Conservation (phyloP, 176 grass and related monocot genomes). For the Alopecurus myosuroides region DNA sequence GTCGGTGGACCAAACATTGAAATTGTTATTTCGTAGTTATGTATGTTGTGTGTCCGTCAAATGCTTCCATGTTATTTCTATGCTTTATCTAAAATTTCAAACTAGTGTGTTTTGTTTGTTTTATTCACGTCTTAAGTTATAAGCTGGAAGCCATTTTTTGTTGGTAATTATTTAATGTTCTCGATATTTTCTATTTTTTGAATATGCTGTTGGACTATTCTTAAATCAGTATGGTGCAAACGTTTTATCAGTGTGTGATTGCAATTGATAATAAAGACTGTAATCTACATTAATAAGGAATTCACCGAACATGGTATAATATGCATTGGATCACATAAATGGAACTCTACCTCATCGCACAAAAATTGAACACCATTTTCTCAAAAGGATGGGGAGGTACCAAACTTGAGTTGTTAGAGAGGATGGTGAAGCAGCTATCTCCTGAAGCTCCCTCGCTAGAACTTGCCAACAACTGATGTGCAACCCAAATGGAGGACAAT, state of each 20-base stretch:
- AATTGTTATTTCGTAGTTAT: background rate
- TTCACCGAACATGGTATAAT: conserved; percentile 69
- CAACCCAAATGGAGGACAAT: conserved; percentile 72
- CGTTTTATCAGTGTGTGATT: background rate
- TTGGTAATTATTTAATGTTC: background rate
- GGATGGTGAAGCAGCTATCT: conserved; percentile 81
- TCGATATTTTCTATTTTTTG: background rate
- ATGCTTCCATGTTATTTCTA: background rate
- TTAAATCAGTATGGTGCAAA: conserved; percentile 9
- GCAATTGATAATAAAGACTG: background rate
- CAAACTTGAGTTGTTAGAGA: conserved; percentile 79
- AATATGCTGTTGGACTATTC: background rate
- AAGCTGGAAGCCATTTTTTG: background rate
- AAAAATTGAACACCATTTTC: conserved; percentile 80
- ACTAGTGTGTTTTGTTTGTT: background rate
- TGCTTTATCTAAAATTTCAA: background rate
- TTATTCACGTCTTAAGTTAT: too few relatives aligned
- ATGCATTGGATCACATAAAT: conserved; percentile 83
- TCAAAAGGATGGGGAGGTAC: conserved; percentile 84
- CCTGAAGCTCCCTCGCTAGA: conserved; percentile 44
- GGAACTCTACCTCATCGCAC: conserved; percentile 67
- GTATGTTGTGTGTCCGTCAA: background rate
- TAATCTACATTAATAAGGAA: background rate
- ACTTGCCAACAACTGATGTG: conserved; percentile 61
- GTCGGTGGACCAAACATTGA: background rate